Evolutionary conservation across 768 basidiomycete species (phyloP).

Genomic region (Nidula microcarpa): DNA sequence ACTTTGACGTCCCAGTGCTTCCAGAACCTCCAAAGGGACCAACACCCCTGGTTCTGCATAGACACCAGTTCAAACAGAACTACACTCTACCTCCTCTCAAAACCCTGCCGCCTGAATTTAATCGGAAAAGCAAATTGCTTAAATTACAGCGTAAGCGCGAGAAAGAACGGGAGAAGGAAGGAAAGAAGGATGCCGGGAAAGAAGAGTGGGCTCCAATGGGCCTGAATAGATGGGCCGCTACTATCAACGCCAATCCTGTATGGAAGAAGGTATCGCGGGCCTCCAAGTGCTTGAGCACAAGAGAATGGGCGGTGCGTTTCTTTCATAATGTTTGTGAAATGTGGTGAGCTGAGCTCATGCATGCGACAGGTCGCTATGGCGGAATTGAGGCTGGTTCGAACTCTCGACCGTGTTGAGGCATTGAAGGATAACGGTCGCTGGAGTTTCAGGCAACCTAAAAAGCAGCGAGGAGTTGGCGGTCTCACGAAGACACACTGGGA

Average conservation of each 20-base stretch:
- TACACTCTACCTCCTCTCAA: conserved; percentile 58
- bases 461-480: conserved; percentile 77
- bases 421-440: conserved; percentile 80
- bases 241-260: conserved; percentile 74
- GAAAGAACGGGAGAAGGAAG: conserved; percentile 43
- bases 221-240: conserved; percentile 68
- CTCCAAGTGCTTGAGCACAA: conserved; percentile 73
- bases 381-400: conserved; percentile 74
- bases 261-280: conserved; percentile 67
- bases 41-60: conserved; percentile 18
- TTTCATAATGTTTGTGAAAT: not conserved
- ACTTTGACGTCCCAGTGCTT: conserved; percentile 11
- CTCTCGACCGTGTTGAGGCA: conserved; percentile 80
- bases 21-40: conserved; percentile 8
- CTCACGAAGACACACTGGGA: conserved; percentile 90
- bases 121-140: conserved; percentile 31
- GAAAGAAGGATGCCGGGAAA: conserved; percentile 33
- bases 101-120: conserved; percentile 50
- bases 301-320: conserved; percentile 78
- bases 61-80: conserved; percentile 36
- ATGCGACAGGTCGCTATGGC: conserved; percentile 78
- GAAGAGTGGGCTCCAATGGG: conserved; percentile 69
- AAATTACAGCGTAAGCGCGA: conserved; percentile 32
- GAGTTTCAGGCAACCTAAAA: conserved; percentile 95
- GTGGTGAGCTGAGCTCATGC: no score